Evolutionary conservation across 805 yeast genomes (phyloP), one percentile per base, ranked within the genome.

Genomic region (Kodamaea neixiangensis): DNA sequence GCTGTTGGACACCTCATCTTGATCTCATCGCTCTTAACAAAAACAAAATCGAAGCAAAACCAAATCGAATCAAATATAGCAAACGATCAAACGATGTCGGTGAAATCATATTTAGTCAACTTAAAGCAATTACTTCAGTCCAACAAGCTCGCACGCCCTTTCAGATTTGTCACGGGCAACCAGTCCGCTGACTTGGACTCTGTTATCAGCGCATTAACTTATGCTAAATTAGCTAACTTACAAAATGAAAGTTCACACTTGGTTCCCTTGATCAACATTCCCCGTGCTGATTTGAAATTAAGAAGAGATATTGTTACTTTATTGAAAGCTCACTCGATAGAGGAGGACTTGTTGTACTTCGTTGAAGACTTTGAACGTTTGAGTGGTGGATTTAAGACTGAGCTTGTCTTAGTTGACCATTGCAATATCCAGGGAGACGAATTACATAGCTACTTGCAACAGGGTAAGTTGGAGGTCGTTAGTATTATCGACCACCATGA

Each of bases 131-230:
- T 57, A 44, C 38, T 61, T 39, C 56, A 56, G 7, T 22, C 58
- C 35, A 46, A 51, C 9, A 29, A 55, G 34, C 35, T 57, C 20
- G 39, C 48, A 33, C 6, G 41, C 21, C 65, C 69, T 3, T 50
- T 69, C 33, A 55, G 59, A 25, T 61, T 86, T 18, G 92, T 86
- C 0, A 72, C 86, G 0, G 97, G 97, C 1, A 91, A 91, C 62
- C 94, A 90, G 60, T 81, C 94, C 3, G 92, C 94, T 0, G 87
- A 93, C 66, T 71, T 94, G 71, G 99, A 93, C 66, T 92, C 97
- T 0, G 86, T 91, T 29, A 80, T 89, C 1, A 78, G 86, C 49
- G 85, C 97, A 0, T 72, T 94, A 4, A 62, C 87, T 2, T 87
- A 84, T 61, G 84, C 97, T 0, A 89, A 81, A 59, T 76, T 86